Evolutionary conservation across 192 early-diverging fungal genomes (phyloP).

Genomic region (Backusella sp.): DNA sequence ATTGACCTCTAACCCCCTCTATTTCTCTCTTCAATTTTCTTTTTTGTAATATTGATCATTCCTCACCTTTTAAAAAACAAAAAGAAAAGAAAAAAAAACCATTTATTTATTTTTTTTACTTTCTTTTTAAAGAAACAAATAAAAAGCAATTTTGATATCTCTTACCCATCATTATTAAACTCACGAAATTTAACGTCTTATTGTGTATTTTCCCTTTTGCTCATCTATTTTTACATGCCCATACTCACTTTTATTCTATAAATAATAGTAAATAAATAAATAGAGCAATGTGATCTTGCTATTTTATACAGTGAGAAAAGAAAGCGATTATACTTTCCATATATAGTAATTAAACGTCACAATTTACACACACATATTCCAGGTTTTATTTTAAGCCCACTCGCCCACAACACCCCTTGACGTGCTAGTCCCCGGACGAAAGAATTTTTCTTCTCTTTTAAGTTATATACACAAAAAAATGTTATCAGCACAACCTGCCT

Average conservation of each 20-base stretch:
- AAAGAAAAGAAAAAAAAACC: not conserved
- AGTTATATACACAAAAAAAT: not conserved
- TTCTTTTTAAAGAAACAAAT: not conserved
- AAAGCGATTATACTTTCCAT: not conserved
- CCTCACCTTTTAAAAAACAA: not conserved
- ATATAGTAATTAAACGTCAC: not conserved
- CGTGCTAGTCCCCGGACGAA: conserved; percentile 7
- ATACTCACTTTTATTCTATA: not conserved
- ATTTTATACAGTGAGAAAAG: too few relatives aligned
- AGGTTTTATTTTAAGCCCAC: not conserved
- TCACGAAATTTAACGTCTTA: not conserved
- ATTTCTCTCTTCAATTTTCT: not conserved
- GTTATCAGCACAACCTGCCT: conserved; percentile 34
- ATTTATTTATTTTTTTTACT: not conserved
- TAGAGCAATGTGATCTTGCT: too few relatives aligned
- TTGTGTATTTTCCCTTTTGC: not conserved
- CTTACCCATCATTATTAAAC: not conserved
- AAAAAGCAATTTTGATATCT: not conserved
- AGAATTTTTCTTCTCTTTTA: conserved; percentile 11
- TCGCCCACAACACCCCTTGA: not conserved
- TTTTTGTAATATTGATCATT: conserved; percentile 7
- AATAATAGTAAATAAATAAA: too few relatives aligned
- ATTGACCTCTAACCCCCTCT: not conserved
- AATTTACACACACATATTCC: not conserved
- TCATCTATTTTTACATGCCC: not conserved